phyloP scores from a whole-genome alignment of 306 rosid genomes.

The Fragaria iinumae region DNA sequence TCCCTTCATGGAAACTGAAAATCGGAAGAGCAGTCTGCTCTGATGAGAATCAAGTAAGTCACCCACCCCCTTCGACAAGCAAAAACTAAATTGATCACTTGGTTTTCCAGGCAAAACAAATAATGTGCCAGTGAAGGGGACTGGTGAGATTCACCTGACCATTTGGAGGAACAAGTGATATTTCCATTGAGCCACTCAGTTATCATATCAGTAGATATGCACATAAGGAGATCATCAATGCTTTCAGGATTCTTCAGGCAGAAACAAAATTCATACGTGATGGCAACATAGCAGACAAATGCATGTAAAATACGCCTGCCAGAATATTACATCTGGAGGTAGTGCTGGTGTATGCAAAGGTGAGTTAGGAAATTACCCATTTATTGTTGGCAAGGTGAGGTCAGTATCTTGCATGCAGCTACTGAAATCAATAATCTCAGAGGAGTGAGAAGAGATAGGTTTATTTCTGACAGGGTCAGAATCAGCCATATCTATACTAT shows the following conservation, averaged over 20 bases:
- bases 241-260: neutral
- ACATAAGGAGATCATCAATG: neutral
- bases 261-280: neutral
- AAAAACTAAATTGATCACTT: neutral
- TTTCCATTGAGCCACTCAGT: neutral
- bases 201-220: neutral
- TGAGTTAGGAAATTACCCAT: conserved; percentile 54
- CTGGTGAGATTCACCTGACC: neutral
- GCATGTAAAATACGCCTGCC: neutral
- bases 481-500: conserved; percentile 21
- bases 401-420: conserved; percentile 63
- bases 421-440: conserved; percentile 69
- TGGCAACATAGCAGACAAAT: too few relatives aligned
- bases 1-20: neutral
- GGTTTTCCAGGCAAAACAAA: neutral
- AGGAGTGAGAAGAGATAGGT: conserved; percentile 26
- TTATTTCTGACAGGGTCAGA: conserved; percentile 19
- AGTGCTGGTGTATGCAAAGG: neutral
- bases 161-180: neutral
- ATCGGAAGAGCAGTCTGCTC: neutral
- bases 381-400: conserved; percentile 76
- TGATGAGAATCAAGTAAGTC: neutral
- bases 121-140: neutral
- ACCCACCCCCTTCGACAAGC: neutral
- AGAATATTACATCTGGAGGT: neutral